Conservation (phyloP, 257 asterid genomes). For the Petunia secreta region DNA sequence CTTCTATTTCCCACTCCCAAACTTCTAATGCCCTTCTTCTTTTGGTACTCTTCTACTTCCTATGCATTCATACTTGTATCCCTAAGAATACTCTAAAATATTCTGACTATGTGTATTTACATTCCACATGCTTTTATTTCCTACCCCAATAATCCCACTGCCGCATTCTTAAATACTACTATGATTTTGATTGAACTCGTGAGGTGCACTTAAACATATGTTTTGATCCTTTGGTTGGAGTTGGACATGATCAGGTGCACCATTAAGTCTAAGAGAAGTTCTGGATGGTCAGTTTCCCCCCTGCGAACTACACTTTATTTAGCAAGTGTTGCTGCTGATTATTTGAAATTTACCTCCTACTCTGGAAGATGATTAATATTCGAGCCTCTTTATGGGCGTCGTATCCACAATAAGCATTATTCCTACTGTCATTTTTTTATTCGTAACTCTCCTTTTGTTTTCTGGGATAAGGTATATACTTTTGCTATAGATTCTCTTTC, state of each 20-base stretch:
- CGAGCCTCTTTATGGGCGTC: not conserved
- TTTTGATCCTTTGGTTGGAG: not conserved
- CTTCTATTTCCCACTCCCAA: constrained; percentile 71
- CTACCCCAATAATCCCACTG: no score
- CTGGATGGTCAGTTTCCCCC: not conserved
- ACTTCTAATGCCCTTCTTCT: constrained; percentile 76
- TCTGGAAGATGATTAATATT: not conserved
- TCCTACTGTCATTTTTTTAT: constrained; percentile 6
- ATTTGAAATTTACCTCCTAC: not conserved
- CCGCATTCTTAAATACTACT: no score
- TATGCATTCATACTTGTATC: not conserved
- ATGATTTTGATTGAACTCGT: no score
- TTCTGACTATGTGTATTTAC: not conserved
- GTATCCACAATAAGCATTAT: constrained; percentile 2
- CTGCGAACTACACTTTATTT: not conserved
- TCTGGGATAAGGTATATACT: constrained; percentile 2
- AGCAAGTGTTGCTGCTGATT: not conserved
- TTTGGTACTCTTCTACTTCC: constrained; percentile 49
- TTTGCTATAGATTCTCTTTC: not conserved
- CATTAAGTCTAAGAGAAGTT: not conserved
- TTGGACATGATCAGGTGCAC: not conserved
- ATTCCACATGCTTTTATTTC: not conserved
- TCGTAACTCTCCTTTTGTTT: not conserved
- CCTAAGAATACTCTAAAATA: not conserved
- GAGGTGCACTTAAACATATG: not conserved